Percentiles rank a stretch among this genome's conserved stretches.
These are phyloP conservation scores for Phytophthora lateralis DNA, from an alignment of 352 stramenopile species.

Conservation along the genomic window DNA sequence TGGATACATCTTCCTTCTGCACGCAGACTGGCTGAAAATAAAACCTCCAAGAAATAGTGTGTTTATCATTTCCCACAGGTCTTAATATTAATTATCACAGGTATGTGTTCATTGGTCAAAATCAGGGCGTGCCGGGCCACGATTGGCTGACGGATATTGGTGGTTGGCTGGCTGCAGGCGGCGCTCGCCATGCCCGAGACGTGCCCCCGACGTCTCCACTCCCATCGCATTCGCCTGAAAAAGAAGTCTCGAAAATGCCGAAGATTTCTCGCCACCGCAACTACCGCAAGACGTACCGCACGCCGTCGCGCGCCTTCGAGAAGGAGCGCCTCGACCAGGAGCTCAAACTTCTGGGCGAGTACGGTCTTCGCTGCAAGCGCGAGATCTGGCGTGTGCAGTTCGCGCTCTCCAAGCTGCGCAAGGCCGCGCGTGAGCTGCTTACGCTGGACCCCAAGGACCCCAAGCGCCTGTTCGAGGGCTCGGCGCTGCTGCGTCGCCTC, in stretches of 20 bases:
- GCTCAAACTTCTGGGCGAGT: conserved; percentile 99
- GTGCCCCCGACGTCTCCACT: conserved; percentile 37
- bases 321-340: conserved; percentile 99
- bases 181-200: neutral
- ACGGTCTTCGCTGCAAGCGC: conserved; percentile 99
- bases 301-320: conserved; percentile 98
- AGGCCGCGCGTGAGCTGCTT: conserved; percentile 97
- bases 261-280: conserved; percentile 90
- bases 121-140: too few species aligned
- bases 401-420: conserved; percentile 99
- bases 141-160: conserved; percentile 53
- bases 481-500: conserved; percentile 97
- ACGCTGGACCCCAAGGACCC: conserved; percentile 98
- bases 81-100: neutral
- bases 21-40: neutral
- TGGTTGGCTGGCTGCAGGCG: conserved; percentile 41
- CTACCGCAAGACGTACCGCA: conserved; percentile 99
- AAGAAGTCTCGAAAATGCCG: conserved; percentile 81
- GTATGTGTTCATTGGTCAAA: conserved; percentile 1
- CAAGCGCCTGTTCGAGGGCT: conserved; percentile 98
- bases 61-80: neutral
- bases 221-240: conserved; percentile 76
- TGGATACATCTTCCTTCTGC: neutral
- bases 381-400: conserved; percentile 99
- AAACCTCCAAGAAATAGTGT: neutral